Evolutionary conservation across 2,329 filamentous ascomycete species (phyloP), one percentile per base, ranked within the genome.

Genomic region (Ceratocystis variospora): DNA sequence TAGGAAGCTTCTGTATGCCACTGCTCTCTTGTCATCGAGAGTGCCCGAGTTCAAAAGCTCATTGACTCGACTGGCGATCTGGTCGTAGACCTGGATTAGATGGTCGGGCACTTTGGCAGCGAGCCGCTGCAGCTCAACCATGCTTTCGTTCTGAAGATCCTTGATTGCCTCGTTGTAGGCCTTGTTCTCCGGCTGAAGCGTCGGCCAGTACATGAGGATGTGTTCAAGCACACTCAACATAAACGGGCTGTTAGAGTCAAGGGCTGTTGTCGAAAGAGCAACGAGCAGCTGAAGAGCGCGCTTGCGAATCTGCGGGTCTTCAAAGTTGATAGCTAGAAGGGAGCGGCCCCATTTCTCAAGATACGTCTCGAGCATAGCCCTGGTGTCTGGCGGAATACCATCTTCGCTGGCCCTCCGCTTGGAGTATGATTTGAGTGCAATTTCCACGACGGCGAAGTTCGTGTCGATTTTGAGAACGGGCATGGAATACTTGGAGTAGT

Each of bases 71-170:
- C 81, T 81, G 73, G 96, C 89, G 33, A 99, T 83, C 71, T 94
- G 85, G 67, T 93, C 88, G 73, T 96, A 97, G 33, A 95, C 92
- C 46, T 85, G 83, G 71, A 94, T 81, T 69, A 99, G 85, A 73
- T 96, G 88, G 73, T 97, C 89, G 0, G 94, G 88, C 81, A 96
- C 96, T 71, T 91, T 90, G 69, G 89, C 86, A 5, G 93, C 93
- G 50, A 99, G 80, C 66, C 92, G 84, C 72, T 96, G 91, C 68
- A 97, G 80, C 74, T 99, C 93, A 66, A 90, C 82, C 75, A 91
- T 90, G 71, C 90, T 89, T 72, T 95, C 84, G 2, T 83, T 84
- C 73, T 96, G 91, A 17, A 99, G 80, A 67, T 95, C 90, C 72
- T 92, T 94, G 45, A 96, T 88, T 0, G 92, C 87, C 70, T 97